These are phyloP conservation scores for Trichoderma virens DNA, from an alignment of 495 filamentous ascomycete species.

Conservation along the genomic window DNA sequence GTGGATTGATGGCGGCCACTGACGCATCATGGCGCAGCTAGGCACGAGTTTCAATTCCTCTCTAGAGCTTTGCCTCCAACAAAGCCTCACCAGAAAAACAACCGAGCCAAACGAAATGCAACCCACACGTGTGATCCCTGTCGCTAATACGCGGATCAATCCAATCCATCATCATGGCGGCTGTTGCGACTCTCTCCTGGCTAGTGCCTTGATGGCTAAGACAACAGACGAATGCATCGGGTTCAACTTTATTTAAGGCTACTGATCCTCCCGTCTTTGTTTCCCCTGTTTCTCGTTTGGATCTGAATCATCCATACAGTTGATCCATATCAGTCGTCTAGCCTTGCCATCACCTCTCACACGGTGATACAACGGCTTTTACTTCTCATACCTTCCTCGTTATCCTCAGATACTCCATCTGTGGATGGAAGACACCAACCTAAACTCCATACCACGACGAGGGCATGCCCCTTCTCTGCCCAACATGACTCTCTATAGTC, in stretches of 20 bases:
- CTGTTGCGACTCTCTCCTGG: background rate
- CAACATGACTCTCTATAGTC: constrained; percentile 22
- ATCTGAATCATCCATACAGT: background rate
- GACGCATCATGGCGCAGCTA: constrained; percentile 4
- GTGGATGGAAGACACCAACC: background rate
- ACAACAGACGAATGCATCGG: background rate
- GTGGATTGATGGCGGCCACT: background rate
- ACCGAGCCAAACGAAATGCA: background rate
- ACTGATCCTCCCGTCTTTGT: background rate
- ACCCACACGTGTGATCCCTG: background rate
- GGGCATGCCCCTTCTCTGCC: background rate
- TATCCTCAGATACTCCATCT: background rate
- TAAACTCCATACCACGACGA: no score
- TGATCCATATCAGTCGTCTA: background rate
- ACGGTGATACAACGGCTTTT: background rate
- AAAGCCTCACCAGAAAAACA: background rate
- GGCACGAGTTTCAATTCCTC: no score
- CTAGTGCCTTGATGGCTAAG: background rate
- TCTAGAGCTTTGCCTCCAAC: no score
- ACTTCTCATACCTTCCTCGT: background rate
- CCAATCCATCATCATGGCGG: background rate
- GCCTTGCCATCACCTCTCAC: background rate
- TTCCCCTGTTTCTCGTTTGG: background rate
- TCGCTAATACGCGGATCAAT: background rate
- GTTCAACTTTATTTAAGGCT: background rate